Evolutionary conservation across 2,329 filamentous ascomycete genomes (phyloP).

Genomic region (Myrmaecium sp.): DNA sequence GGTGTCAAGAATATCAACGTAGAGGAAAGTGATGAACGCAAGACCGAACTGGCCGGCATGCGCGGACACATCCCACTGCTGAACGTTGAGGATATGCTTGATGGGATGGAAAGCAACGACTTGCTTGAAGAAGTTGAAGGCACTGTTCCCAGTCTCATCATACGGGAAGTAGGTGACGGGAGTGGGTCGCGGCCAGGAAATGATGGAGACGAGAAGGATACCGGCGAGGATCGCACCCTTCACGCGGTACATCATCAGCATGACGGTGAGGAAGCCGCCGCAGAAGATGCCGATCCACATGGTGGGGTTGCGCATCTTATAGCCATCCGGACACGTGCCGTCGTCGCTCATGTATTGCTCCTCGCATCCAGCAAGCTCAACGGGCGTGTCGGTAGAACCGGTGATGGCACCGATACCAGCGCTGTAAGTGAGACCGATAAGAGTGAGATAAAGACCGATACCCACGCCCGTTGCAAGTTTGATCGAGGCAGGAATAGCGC

Average conservation of each 20-base stretch:
- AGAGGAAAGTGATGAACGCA: slow-evolving; percentile 75
- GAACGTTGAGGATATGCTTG: slow-evolving; percentile 47
- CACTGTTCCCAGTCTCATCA: slow-evolving; percentile 46
- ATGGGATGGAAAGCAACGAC: slow-evolving; percentile 77
- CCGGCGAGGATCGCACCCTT: slow-evolving; percentile 76
- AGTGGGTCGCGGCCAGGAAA: slow-evolving; percentile 70
- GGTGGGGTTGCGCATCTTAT: slow-evolving; percentile 67
- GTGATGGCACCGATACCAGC: slow-evolving; percentile 69
- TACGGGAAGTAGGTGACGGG: slow-evolving; percentile 69
- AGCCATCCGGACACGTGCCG: slow-evolving; percentile 38
- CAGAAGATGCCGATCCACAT: slow-evolving; percentile 86
- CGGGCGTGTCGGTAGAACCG: slow-evolving; percentile 48
- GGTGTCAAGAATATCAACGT: slow-evolving; percentile 76
- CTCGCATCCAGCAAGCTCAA: slow-evolving; percentile 60
- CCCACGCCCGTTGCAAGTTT: slow-evolving; percentile 76
- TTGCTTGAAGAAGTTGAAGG: slow-evolving; percentile 76
- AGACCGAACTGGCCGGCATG: slow-evolving; percentile 64
- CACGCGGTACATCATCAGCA: slow-evolving; percentile 72
- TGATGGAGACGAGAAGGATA: slow-evolving; percentile 69
- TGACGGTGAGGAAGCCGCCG: slow-evolving; percentile 60
- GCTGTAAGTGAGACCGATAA: slow-evolving; percentile 62
- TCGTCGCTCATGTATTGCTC: slow-evolving; percentile 25
- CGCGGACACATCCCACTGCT: slow-evolving; percentile 53
- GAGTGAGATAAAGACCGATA: slow-evolving; percentile 66
- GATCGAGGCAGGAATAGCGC: slow-evolving; percentile 66